Evolutionary conservation across 805 yeast species (phyloP).

Genomic region (Saturnispora zaruensis): DNA sequence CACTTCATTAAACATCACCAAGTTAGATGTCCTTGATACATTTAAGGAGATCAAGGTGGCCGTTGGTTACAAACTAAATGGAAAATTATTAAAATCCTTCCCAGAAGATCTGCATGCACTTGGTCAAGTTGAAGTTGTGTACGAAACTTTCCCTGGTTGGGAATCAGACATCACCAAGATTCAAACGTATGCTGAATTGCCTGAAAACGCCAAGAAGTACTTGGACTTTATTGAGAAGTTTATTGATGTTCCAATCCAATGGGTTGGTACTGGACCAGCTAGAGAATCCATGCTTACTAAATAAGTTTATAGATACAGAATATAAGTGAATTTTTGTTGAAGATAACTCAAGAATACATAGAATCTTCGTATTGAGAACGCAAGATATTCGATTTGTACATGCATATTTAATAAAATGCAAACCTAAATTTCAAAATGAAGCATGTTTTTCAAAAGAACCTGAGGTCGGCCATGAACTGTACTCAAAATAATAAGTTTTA

Average conservation of each 20-base stretch:
- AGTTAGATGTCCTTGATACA: conserved; percentile 88
- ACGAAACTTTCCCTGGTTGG: conserved; percentile 94
- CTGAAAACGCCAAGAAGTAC: conserved; percentile 79
- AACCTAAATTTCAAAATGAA: neutral
- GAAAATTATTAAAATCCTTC: conserved; percentile 67
- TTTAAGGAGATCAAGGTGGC: conserved; percentile 86
- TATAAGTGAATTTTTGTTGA: neutral
- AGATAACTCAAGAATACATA: too few relatives aligned
- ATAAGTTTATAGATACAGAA: conserved; percentile 9
- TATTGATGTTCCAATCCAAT: conserved; percentile 75
- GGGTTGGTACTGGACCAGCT: conserved; percentile 99
- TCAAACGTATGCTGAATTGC: conserved; percentile 66
- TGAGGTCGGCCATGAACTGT: too few relatives aligned
- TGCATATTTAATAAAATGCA: neutral
- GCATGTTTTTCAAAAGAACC: too few relatives aligned
- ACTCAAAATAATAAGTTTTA: too few relatives aligned
- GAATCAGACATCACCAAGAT: conserved; percentile 68
- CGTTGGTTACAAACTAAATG: conserved; percentile 72
- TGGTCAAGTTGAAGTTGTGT: conserved; percentile 87
- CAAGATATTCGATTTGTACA: too few relatives aligned
- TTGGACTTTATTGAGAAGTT: conserved; percentile 79
- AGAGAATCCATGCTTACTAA: conserved; percentile 85
- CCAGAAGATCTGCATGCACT: conserved; percentile 84
- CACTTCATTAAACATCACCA: conserved; percentile 89
- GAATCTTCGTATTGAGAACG: too few relatives aligned